Conservation (phyloP, 2,329 filamentous ascomycete genomes). For the Diaporthe destruens region DNA sequence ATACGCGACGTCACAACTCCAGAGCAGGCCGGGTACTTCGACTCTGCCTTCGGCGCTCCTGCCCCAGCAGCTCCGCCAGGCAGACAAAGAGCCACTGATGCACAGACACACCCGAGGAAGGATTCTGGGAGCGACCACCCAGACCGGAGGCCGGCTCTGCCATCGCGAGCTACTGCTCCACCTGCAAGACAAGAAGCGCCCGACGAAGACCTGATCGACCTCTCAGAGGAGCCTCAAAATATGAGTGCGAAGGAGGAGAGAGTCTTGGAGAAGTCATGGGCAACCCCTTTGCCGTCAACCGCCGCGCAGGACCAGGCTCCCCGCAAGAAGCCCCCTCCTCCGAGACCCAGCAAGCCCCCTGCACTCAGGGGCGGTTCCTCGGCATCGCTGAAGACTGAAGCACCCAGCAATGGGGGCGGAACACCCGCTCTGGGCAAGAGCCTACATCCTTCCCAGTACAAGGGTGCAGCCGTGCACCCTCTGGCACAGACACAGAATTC, state of each 20-base stretch:
- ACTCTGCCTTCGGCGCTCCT: slow-evolving; percentile 61
- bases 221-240: slow-evolving; percentile 65
- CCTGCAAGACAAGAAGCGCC: slow-evolving; percentile 51
- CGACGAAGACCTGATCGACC: slow-evolving; percentile 73
- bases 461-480: slow-evolving; percentile 51
- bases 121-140: slow-evolving; percentile 43
- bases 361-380: slow-evolving; percentile 63
- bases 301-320: slow-evolving; percentile 38
- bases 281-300: neutral
- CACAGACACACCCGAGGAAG: slow-evolving; percentile 38
- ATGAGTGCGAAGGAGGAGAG: slow-evolving; percentile 52
- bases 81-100: slow-evolving; percentile 15
- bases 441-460: slow-evolving; percentile 44
- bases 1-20: slow-evolving; percentile 95
- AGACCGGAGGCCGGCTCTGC: slow-evolving; percentile 49
- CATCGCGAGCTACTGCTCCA: slow-evolving; percentile 48
- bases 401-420: slow-evolving; percentile 43
- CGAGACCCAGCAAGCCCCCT: slow-evolving; percentile 69
- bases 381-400: slow-evolving; percentile 43
- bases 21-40: slow-evolving; percentile 81
- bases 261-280: slow-evolving; percentile 48
- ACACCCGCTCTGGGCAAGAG: slow-evolving; percentile 55
- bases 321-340: slow-evolving; percentile 59
- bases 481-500: slow-evolving; percentile 57
- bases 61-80: slow-evolving; percentile 46